Conservation (phyloP, 1,139 yeast species). For the Yamadazyma mexicana region DNA sequence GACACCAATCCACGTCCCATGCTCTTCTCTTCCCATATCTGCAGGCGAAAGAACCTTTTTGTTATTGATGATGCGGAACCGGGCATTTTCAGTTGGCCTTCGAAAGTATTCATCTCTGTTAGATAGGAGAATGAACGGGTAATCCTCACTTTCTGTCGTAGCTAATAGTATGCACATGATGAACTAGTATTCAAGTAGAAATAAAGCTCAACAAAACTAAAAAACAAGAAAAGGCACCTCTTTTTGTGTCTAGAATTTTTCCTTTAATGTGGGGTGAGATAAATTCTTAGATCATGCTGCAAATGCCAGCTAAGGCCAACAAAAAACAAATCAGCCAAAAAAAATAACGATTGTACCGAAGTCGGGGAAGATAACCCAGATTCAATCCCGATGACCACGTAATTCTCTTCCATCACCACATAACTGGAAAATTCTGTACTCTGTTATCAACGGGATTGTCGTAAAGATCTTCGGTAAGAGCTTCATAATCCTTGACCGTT, state of each 20-base stretch:
- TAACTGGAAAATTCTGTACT: background rate
- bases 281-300: background rate
- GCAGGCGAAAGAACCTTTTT: slow-evolving; percentile 60
- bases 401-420: too few species aligned
- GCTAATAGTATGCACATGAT: slow-evolving; percentile 67
- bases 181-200: background rate
- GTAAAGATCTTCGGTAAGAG: background rate
- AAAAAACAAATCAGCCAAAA: too few species aligned
- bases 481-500: background rate
- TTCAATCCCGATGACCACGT: too few species aligned
- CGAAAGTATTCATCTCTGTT: slow-evolving; percentile 84
- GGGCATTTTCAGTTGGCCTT: slow-evolving; percentile 69
- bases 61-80: slow-evolving; percentile 40
- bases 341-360: too few species aligned
- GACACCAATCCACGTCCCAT: slow-evolving; percentile 93
- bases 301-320: background rate
- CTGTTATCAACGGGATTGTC: background rate
- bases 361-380: too few species aligned
- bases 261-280: slow-evolving; percentile 7
- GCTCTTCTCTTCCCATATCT: slow-evolving; percentile 72
- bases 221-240: too few species aligned
- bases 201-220: slow-evolving; percentile 1
- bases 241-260: too few species aligned
- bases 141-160: slow-evolving; percentile 61
- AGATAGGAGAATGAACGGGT: slow-evolving; percentile 69